A percentile compares a stretch with the other conserved stretches of the same genome.
Conservation (phyloP, 2,329 filamentous ascomycete species). For the Chrysoporthe deuterocubensis region DNA sequence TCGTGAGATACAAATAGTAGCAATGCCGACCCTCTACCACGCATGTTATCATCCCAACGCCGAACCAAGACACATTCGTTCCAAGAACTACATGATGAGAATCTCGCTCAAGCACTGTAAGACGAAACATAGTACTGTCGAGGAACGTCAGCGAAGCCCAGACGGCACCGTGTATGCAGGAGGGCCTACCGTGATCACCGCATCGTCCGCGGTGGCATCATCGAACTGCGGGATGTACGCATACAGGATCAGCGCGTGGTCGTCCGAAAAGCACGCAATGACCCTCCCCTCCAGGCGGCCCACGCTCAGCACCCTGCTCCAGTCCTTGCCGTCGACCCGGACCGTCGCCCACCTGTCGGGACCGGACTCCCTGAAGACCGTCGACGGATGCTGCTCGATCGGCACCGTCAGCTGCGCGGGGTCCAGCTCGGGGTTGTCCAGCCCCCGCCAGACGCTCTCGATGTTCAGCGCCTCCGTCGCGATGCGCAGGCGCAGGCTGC, state of each 20-base stretch:
- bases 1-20: constrained; percentile 11
- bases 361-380: constrained; percentile 74
- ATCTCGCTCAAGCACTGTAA: constrained; percentile 38
- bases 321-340: constrained; percentile 89
- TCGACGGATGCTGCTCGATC: constrained; percentile 80
- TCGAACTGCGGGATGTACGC: constrained; percentile 78
- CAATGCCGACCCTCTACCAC: constrained; percentile 2
- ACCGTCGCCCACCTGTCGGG: constrained; percentile 88
- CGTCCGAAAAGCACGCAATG: constrained; percentile 86
- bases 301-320: constrained; percentile 92
- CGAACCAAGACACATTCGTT: neutral
- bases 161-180: neutral
- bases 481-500: constrained; percentile 78
- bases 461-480: constrained; percentile 84
- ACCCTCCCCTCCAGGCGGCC: constrained; percentile 87
- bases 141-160: constrained; percentile 11
- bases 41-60: neutral
- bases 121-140: constrained; percentile 45
- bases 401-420: constrained; percentile 73
- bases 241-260: constrained; percentile 80
- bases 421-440: constrained; percentile 88
- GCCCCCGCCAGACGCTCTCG: constrained; percentile 80
- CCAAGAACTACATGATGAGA: neutral
- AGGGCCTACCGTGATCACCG: constrained; percentile 71
- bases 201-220: constrained; percentile 67